phyloP scores from a whole-genome alignment of 1,284 basidiomycete species.

The Ceratobasidium sp. region DNA sequence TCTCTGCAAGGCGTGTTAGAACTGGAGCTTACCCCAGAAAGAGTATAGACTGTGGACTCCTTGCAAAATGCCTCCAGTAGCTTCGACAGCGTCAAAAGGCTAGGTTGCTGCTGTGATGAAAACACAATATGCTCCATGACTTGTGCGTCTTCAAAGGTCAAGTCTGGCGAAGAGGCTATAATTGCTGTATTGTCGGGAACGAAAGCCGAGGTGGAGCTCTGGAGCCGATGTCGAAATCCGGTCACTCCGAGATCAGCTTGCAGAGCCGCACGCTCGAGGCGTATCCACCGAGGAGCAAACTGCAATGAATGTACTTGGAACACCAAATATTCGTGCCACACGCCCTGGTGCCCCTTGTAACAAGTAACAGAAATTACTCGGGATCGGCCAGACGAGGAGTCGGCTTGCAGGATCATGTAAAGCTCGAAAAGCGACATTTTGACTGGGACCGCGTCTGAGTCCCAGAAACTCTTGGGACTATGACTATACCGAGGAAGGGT shows the following conservation, averaged over 20 bases:
- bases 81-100: neutral
- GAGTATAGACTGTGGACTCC: neutral
- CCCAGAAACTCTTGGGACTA: neutral
- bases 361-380: neutral
- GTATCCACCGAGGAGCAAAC: neutral
- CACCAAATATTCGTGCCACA: neutral
- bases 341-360: neutral
- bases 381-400: neutral
- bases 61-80: neutral
- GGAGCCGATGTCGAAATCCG: neutral
- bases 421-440: neutral
- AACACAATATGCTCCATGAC: neutral
- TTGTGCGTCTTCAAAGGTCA: neutral
- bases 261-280: neutral
- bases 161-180: neutral
- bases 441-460: neutral
- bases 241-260: neutral
- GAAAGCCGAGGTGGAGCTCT: neutral
- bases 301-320: neutral
- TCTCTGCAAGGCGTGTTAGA: neutral
- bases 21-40: neutral
- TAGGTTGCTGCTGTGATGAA: neutral
- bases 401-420: neutral
- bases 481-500: neutral
- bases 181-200: slow-evolving; percentile 3